Base-by-base conservation (phyloP, 2,329 filamentous ascomycete genomes). In the Xenosphaeropsis pyriputrescens region DNA sequence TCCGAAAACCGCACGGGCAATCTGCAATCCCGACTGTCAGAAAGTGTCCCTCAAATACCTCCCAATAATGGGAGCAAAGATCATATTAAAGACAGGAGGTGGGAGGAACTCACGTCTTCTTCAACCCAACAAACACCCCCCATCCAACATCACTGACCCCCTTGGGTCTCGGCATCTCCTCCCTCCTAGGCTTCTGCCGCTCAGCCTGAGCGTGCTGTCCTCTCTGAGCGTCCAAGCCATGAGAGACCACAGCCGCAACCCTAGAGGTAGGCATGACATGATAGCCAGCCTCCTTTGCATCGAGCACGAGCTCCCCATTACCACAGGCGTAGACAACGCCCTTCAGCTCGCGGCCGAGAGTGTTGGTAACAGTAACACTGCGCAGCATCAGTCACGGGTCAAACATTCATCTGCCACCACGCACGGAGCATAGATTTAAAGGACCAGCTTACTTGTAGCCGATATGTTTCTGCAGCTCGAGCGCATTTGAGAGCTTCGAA, bases 321-420 rank as follows among this genome's bases (percentile, higher is more conserved):
- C 35, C 30, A 22, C 52, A 11, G 60, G 54, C 41, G 62, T 61
- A 16, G 60, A 55, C 9, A 63, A 53, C 9, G 62, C 50, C 14
- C 64, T 55, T 11, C 63, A 62, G 14, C 66, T 72, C 56, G 75
- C 72, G 55, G 79, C 65, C 72, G 47, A 79, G 60, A 40, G 76
- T 60, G 47, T 75, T 75, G 40, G 71, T 70, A 47, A 72, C 60
- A 18, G 15, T 34, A 16, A 34, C 36, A 14, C 36, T 38, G 29
- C 22, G 5, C 22, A 26, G 22, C 22, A 26, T 26, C 22, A 26
- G 22, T 11, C 22, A 9, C 22, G 5, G 8, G 8, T 11, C n/a
- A n/a, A n/a, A n/a, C 22, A 26, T 26, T 26, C 22, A 6, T 11
- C 8, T 6, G 12, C 22, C 22, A 11, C 22, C 22, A 26, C 8